Evolutionary conservation across 2,329 filamentous ascomycete species (phyloP).

Genomic region (Hypocreales sp.): DNA sequence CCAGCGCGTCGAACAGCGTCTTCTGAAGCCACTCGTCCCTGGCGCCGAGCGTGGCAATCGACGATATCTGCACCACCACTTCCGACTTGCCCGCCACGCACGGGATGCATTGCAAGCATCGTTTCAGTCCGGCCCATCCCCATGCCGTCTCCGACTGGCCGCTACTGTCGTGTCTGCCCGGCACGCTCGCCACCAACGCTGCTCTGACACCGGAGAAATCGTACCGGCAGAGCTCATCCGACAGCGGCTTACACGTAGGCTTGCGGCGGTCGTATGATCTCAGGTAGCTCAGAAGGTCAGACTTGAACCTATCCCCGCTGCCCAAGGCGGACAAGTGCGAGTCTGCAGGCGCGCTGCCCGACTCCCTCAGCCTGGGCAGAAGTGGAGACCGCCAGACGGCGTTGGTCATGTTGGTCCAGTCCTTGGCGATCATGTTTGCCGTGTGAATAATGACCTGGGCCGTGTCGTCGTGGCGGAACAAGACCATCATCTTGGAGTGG

Average conservation of each 20-base stretch:
- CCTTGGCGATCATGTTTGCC: conserved; percentile 76
- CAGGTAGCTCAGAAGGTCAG: conserved; percentile 60
- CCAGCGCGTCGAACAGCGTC: conserved; percentile 40
- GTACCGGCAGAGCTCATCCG: conserved; percentile 39
- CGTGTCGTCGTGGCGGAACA: conserved; percentile 60
- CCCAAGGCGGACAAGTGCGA: conserved; percentile 21
- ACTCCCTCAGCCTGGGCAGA: conserved; percentile 33
- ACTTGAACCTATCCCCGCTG: conserved; percentile 57
- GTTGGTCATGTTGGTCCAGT: conserved; percentile 83
- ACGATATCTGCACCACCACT: conserved; percentile 56
- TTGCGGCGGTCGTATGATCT: conserved; percentile 47
- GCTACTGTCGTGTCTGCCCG: conserved; percentile 43
- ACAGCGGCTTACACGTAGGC: conserved; percentile 36
- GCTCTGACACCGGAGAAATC: conserved; percentile 58
- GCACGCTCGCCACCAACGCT: conserved; percentile 64
- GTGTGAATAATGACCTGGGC: conserved; percentile 77
- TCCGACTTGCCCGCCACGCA: conserved; percentile 23
- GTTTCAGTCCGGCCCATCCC: conserved; percentile 58
- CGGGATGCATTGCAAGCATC: conserved; percentile 40
- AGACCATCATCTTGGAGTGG: conserved; percentile 74
- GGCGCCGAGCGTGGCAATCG: conserved; percentile 62
- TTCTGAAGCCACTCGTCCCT: conserved; percentile 58
- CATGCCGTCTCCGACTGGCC: conserved; percentile 42
- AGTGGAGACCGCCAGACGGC: conserved; percentile 64
- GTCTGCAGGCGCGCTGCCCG: neutral